Base-by-base conservation (phyloP, 2,329 filamentous ascomycete species). In the Lachnellula cervina region DNA sequence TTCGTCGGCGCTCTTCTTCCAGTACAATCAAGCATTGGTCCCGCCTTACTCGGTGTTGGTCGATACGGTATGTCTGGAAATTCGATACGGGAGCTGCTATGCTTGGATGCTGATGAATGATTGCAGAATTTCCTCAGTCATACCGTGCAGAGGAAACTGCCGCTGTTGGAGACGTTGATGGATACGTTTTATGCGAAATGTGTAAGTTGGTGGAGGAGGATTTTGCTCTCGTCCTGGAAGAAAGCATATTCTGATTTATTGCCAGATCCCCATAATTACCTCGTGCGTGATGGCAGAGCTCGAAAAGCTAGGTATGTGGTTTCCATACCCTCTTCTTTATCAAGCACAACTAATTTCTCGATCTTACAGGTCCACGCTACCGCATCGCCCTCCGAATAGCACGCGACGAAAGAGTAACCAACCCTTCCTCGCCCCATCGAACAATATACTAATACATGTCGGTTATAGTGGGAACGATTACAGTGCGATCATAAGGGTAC, bases 121-220 rank as follows among this genome's bases (percentile, higher is more conserved):
- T 14, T 93, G 90, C 37, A 40, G 37, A 96, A 96, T 70, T 96
- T 96, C 69, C 80, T 96, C 60, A 90, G 86, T 40, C 91, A 96
- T 73, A 94, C 91, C 0, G 89, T 97, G 2, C 89, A 92, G 72
- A 84, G 88, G 64, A 97, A 99, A 75, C 82, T 97, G 19, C 90
- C 92, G 35, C 77, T 97, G 13, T 80, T 96, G 19, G 87, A 93
- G 58, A 86, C 87, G 3, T 89, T 97, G 77, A 96, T 97, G 90
- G 91, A 97, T 71, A 88, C 89, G 52, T 80, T 99, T 4, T 96
- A 92, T 71, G 93, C 93, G 17, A 95, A 95, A 67, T 94, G 89
- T 71, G 28, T 32, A 32, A 11, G 28, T 32, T 32, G 28, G 28
- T 4, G 28, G 28, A 32, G 9, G 28, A 32, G 4, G 28, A 32